Base-by-base conservation (phyloP, 164 flowering plant genomes). In the Chimonanthus salicifolius region DNA sequence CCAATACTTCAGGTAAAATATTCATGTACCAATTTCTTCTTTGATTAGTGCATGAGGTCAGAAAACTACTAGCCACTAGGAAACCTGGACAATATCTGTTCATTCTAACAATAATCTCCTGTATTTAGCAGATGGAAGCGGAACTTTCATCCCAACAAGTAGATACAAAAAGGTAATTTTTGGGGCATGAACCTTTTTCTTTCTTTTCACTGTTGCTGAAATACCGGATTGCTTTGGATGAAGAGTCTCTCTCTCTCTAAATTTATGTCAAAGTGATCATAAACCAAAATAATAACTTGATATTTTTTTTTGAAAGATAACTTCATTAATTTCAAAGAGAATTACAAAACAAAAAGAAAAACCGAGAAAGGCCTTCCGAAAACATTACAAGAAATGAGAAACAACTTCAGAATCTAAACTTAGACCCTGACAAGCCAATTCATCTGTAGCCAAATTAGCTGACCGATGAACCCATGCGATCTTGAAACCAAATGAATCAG, bases 111-210 rank as follows among this genome's bases (percentile, higher is more conserved):
- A 33, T 73, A 21, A 7, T 43, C 47, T 73, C 74, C 21, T 63
- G 58, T 33, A 49, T 60, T 75, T 75, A 71, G 49, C 84, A 90
- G 90, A 84, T 80, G 85, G 74, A 62, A 80, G 68, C 73, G 79
- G 78, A 65, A 77, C 70, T 72, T 80, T 81, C 74, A 4, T 71
- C n/a, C 82, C 78, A 65, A 71, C 74, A 62, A 85, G 76, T 72
- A 79, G 83, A 76, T 49, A 66, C 50, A 81, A 74, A 74, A 87
- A 83, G 90, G 94, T 88, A 80, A 45, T 44, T 33, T 60, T 67
- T 62, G 47, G 33, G 20, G n/a, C 68, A 49, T 49, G 44, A 54
- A 16, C 48, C 45, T 63, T 16, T 10, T 68, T 51, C 5, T 69
- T 13, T 68, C 47, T 49, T 74, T 20, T 20, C 49, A 4, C 33